Percentiles rank a stretch among this genome's conserved stretches.
Conservation (phyloP, 331 rosid genomes). For the Stylosanthes scabra region DNA sequence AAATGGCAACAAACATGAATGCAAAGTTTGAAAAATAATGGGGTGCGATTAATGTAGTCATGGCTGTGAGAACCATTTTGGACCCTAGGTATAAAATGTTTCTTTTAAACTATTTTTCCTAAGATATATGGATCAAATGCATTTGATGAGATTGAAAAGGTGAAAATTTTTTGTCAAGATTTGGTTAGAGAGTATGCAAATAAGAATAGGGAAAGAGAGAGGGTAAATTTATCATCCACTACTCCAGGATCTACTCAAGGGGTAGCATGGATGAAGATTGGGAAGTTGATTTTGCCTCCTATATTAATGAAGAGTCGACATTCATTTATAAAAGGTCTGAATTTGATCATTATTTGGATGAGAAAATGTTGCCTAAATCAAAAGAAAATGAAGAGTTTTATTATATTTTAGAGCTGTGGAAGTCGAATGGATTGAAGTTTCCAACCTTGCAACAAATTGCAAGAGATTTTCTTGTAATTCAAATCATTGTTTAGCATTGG, state of each 20-base stretch:
- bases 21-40: slow-evolving; percentile 54
- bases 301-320: too few relatives aligned
- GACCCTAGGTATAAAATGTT: slow-evolving; percentile 70
- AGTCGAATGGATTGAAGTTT: too few relatives aligned
- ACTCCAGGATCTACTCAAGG: background rate
- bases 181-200: background rate
- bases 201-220: background rate
- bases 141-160: background rate
- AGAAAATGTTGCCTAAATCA: too few relatives aligned
- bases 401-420: too few relatives aligned
- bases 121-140: slow-evolving; percentile 60
- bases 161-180: background rate
- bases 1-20: background rate
- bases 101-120: slow-evolving; percentile 55
- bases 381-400: too few relatives aligned
- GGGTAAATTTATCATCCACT: background rate
- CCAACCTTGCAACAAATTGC: background rate
- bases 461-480: background rate
- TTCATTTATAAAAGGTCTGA: too few relatives aligned
- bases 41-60: slow-evolving; percentile 53
- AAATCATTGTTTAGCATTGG: background rate
- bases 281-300: too few relatives aligned
- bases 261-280: background rate
- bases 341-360: too few relatives aligned
- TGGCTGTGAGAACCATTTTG: slow-evolving; percentile 60